These are phyloP conservation scores for Rhodosporidiobolus odoratus DNA, from an alignment of 768 basidiomycete species.

Conservation along the genomic window DNA sequence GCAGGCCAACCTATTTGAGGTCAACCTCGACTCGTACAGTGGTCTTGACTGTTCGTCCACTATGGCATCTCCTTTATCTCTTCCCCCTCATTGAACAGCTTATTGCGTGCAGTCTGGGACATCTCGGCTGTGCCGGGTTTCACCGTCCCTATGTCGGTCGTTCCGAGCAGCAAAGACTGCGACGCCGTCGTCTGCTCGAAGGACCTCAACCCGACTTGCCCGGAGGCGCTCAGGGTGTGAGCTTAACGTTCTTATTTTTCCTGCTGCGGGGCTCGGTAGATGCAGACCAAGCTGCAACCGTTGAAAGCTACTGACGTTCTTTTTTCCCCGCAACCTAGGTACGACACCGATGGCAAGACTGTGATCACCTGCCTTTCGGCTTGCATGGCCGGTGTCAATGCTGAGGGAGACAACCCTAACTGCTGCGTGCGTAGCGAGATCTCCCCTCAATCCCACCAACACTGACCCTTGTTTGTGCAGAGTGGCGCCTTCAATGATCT, in stretches of 20 bases:
- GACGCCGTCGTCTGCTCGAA: constrained; percentile 3
- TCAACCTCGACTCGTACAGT: not conserved
- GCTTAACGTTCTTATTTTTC: no score
- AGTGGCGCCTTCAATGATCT: constrained; percentile 1
- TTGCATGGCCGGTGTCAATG: constrained; percentile 10
- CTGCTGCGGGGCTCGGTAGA: not conserved
- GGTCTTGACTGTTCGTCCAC: not conserved
- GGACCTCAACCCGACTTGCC: constrained; percentile 2
- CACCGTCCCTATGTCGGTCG: constrained; percentile 2
- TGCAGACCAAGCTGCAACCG: not conserved
- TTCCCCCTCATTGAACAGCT: not conserved
- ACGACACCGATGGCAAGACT: constrained; percentile 1
- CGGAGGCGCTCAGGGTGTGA: not conserved
- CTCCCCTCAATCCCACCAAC: not conserved
- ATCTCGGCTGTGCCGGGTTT: constrained; percentile 4
- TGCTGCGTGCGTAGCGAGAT: not conserved
- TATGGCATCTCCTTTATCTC: not conserved
- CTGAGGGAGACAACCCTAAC: not conserved
- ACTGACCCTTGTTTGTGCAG: not conserved
- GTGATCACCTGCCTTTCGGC: constrained; percentile 6
- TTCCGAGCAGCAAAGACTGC: not conserved
- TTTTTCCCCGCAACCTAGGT: not conserved
- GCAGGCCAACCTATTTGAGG: not conserved
- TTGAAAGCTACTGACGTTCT: not conserved
- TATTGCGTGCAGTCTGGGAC: not conserved